These are phyloP conservation scores for Lyophyllum atratum DNA, from an alignment of 768 basidiomycete species.

Conservation along the genomic window DNA sequence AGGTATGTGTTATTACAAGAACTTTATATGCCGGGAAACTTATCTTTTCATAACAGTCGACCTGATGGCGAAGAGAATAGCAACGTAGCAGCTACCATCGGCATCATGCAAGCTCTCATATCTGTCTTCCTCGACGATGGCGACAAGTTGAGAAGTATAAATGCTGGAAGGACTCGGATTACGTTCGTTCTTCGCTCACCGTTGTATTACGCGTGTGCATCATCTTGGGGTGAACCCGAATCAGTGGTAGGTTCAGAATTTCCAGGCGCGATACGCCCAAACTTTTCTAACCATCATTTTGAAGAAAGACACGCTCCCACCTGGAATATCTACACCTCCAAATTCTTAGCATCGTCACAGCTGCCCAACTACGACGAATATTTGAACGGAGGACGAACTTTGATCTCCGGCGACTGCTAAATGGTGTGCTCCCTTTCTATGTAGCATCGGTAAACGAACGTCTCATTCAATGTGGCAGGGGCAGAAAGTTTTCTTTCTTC, in stretches of 20 bases:
- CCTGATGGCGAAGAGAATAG: conserved; percentile 60
- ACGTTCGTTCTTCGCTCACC: conserved; percentile 86
- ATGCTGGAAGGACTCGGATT: conserved; percentile 80
- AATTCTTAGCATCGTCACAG: conserved; percentile 88
- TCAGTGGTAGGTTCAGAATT: conserved; percentile 69
- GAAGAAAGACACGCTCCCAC: conserved; percentile 88
- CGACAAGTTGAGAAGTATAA: conserved; percentile 84
- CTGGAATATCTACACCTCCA: conserved; percentile 95
- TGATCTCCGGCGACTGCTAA: conserved; percentile 76
- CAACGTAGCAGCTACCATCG: conserved; percentile 77
- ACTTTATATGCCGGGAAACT: not conserved
- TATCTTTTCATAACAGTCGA: conserved; percentile 35
- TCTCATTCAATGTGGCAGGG: conserved; percentile 43
- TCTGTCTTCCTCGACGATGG: conserved; percentile 94
- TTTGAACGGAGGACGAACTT: conserved; percentile 92
- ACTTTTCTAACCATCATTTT: conserved; percentile 35
- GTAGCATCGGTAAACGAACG: not conserved
- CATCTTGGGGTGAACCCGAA: conserved; percentile 95
- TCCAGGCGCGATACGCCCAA: not conserved
- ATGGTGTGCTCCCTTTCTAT: conserved; percentile 41
- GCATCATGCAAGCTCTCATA: conserved; percentile 92
- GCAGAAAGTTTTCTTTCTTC: conserved; percentile 81
- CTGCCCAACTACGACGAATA: conserved; percentile 78
- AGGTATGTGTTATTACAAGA: conserved; percentile 51
- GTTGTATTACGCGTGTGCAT: conserved; percentile 89